Percentiles rank a stretch among this genome's conserved stretches.
Evolutionary conservation across 768 basidiomycete genomes (phyloP).

Genomic region (Suillus weaverae): DNA sequence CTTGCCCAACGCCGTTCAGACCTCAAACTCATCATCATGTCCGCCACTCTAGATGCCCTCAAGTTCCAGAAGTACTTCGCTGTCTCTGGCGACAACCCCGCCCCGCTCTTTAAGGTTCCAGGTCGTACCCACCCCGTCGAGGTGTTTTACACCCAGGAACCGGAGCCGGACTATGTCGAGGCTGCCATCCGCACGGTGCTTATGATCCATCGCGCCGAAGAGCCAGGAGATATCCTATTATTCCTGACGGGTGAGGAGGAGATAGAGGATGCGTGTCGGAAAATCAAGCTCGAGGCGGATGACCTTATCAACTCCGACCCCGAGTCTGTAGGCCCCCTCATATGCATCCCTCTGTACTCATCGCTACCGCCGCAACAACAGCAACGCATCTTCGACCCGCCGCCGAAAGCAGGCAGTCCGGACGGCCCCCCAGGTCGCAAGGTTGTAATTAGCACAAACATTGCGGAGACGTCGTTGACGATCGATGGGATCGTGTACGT

Average conservation of each 20-base stretch:
- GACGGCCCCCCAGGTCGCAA: slow-evolving; percentile 88
- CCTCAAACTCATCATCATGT: slow-evolving; percentile 98
- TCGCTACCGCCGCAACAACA: slow-evolving; percentile 93
- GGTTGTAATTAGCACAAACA: slow-evolving; percentile 93
- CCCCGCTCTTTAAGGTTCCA: slow-evolving; percentile 87
- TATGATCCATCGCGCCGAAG: slow-evolving; percentile 97
- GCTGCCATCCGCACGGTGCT: slow-evolving; percentile 95
- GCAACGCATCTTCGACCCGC: slow-evolving; percentile 92
- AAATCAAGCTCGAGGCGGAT: slow-evolving; percentile 91
- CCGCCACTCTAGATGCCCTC: slow-evolving; percentile 92
- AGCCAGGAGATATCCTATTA: slow-evolving; percentile 86
- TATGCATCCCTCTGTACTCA: slow-evolving; percentile 93
- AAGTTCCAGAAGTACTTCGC: slow-evolving; percentile 97
- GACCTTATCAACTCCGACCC: slow-evolving; percentile 73
- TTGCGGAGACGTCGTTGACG: slow-evolving; percentile 95
- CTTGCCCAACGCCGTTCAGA: slow-evolving; percentile 82
- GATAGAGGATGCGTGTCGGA: slow-evolving; percentile 94
- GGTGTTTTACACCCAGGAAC: slow-evolving; percentile 91
- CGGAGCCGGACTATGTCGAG: slow-evolving; percentile 95
- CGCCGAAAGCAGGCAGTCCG: slow-evolving; percentile 61
- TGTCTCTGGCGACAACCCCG: slow-evolving; percentile 41
- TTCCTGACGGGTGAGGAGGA: slow-evolving; percentile 99
- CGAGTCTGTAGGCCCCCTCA: slow-evolving; percentile 77
- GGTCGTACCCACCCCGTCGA: slow-evolving; percentile 96
- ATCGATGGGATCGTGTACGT: slow-evolving; percentile 99